Evolutionary conservation across 148 eudicot genomes (phyloP).

Genomic region (Fagopyrum homotropicum): DNA sequence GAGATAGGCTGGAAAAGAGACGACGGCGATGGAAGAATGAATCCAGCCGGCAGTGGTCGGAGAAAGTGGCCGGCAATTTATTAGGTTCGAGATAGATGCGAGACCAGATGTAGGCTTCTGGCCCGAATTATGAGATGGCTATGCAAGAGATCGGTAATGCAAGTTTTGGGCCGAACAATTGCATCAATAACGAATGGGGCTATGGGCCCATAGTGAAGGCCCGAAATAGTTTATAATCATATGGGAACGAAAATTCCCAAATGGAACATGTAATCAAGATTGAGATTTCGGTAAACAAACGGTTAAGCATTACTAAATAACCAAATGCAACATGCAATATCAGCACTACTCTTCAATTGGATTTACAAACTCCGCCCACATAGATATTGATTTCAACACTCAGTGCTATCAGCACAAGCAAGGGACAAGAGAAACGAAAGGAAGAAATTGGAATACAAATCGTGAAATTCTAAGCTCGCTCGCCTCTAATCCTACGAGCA

Average conservation of each 20-base stretch:
- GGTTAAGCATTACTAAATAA: too few relatives aligned
- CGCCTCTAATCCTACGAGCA: conserved; percentile 13
- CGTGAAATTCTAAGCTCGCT: conserved; percentile 5
- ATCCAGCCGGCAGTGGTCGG: not conserved
- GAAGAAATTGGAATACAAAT: not conserved
- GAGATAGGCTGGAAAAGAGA: not conserved
- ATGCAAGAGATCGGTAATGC: not conserved
- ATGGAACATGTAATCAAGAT: not conserved
- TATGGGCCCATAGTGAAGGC: not conserved
- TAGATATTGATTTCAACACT: not conserved
- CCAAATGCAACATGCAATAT: not conserved
- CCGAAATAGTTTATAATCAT: not conserved
- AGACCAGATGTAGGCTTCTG: not conserved
- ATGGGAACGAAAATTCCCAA: not conserved
- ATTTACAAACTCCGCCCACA: not conserved
- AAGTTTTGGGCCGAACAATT: not conserved
- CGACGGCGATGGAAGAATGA: not conserved
- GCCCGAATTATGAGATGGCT: not conserved
- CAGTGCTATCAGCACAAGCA: not conserved
- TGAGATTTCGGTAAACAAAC: too few relatives aligned
- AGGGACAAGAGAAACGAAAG: not conserved
- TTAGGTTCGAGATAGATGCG: not conserved
- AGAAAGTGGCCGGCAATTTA: not conserved
- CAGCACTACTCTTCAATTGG: not conserved
- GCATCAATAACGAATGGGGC: not conserved